Percentiles rank a stretch among this genome's conserved stretches.
These are phyloP conservation scores for Ceratobasidium sp. DNA, from an alignment of 1,284 basidiomycete species.

Conservation along the genomic window DNA sequence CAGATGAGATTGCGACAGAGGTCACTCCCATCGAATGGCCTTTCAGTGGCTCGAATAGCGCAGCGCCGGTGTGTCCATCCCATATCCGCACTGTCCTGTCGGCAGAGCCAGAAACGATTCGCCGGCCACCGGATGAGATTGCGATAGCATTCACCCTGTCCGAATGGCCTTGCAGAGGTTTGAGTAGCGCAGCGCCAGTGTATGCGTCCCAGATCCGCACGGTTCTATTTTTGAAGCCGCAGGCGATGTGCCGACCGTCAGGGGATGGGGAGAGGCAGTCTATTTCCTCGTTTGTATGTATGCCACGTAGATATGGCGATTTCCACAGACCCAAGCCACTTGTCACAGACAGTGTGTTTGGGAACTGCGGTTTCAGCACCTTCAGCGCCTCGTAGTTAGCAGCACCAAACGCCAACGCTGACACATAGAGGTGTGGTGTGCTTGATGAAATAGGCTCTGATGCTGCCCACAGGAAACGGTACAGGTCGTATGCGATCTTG, in stretches of 20 bases:
- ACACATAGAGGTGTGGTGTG: conserved; percentile 23
- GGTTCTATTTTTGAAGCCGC: not conserved
- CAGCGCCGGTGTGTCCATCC: conserved; percentile 76
- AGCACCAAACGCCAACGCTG: conserved; percentile 7
- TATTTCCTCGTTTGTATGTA: not conserved
- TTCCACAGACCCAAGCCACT: not conserved
- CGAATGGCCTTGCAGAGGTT: not conserved
- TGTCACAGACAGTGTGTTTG: not conserved
- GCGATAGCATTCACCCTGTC: no score
- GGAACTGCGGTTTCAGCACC: not conserved
- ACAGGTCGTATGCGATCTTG: not conserved
- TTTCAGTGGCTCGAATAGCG: conserved; percentile 75
- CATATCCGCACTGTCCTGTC: conserved; percentile 89
- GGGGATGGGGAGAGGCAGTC: conserved; percentile 41
- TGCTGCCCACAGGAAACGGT: not conserved
- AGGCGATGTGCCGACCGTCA: conserved; percentile 18
- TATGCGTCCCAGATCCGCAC: conserved; percentile 29
- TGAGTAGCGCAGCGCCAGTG: not conserved
- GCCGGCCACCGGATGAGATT: conserved; percentile 81
- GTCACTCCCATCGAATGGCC: conserved; percentile 88
- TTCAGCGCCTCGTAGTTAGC: not conserved
- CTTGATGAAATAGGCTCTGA: not conserved
- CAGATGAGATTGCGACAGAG: conserved; percentile 86
- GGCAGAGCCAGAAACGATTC: conserved; percentile 84
- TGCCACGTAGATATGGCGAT: not conserved